Base-by-base conservation (phyloP, 345 rosid species). In the Psidium friedrichsthalianum region DNA sequence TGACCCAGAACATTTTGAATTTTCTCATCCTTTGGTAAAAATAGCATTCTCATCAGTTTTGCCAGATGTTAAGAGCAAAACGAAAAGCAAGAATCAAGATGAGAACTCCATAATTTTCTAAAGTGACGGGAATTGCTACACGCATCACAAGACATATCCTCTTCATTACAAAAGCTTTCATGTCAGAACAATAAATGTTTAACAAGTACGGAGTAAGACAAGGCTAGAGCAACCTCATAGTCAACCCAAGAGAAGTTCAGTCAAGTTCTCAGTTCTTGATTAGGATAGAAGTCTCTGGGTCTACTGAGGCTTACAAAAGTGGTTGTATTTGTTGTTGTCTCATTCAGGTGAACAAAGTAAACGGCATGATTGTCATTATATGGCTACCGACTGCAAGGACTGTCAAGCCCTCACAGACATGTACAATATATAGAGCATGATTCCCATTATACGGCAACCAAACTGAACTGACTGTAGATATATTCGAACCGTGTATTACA, bases 1-100 rank as follows among this genome's bases (percentile, higher is more conserved):
- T 96, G 94, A 83, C 98, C 98, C 91, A 96, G 90, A 36, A 91
- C 85, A 83, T 88, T 87, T 86, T 93, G 88, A 80, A 96, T 83
- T 90, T 88, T 96, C 89, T 91, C 93, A 86, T 96, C 98, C 98
- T 96, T 91, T 53, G 86, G 88, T 85, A 86, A 22, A 91, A 84
- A 88, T 18, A 74, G 44, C 57, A 74, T 27, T 84, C 44, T 87
- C 56, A 88, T 82, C 84, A 88, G 82, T 84, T 56, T 51, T 56
- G 80, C 88, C 44, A 56, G 44, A 58, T 32, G 44, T 55, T 51
- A 24, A 78, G 32, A 76, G 24, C 29, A 51, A 69, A 24, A 83
- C 18, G 44, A 29, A 52, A 40, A 49, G 84, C 56, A 53, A 74
- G 36, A 52, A 12, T 47, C 44, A 86, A 56, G 27, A 55, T 25